phyloP scores from a whole-genome alignment of 306 rosid species.

The Trichosanthes truncata region DNA sequence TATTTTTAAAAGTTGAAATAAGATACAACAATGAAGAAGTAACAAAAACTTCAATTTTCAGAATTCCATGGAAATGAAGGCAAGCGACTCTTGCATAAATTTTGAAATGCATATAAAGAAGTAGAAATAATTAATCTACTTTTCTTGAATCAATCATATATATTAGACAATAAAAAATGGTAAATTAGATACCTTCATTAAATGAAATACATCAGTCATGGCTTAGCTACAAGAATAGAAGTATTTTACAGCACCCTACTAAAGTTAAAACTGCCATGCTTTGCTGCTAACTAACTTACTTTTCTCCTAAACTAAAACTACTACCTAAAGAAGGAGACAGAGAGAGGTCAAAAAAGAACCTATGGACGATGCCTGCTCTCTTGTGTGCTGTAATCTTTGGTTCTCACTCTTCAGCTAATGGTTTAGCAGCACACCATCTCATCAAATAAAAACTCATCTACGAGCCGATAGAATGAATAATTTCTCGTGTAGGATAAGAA shows the following conservation, averaged over 20 bases:
- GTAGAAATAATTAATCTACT: too few relatives aligned
- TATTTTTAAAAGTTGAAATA: too few relatives aligned
- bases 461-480: neutral
- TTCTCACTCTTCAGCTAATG: neutral
- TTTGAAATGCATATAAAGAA: too few relatives aligned
- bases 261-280: neutral
- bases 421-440: constrained; percentile 3
- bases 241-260: constrained; percentile 4
- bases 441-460: constrained; percentile 2
- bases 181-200: constrained; percentile 3
- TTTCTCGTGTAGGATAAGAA: neutral
- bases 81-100: too few relatives aligned
- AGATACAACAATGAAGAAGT: too few relatives aligned
- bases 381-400: neutral
- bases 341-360: neutral
- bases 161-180: constrained; percentile 5
- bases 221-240: constrained; percentile 11
- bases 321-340: neutral
- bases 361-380: neutral
- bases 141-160: neutral
- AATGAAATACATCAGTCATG: constrained; percentile 4
- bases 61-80: too few relatives aligned
- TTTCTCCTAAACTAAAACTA: neutral
- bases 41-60: too few relatives aligned
- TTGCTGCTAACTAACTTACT: neutral